A percentile compares a stretch with the other conserved stretches of the same genome.
Conservation (phyloP, 108 stramenopile genomes). For the Tribonema minus region DNA sequence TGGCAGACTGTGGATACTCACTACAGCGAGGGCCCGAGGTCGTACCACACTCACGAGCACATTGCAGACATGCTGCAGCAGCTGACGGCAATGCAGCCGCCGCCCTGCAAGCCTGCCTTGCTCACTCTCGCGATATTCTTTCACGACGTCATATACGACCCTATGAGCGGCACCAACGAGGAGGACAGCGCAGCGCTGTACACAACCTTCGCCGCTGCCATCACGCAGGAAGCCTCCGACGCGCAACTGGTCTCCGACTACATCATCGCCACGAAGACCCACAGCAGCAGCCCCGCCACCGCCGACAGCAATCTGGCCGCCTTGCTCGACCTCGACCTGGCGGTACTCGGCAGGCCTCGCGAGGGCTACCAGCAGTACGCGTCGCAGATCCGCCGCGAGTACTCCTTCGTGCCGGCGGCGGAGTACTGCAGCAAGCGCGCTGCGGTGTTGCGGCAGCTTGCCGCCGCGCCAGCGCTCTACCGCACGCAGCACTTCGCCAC, state of each 20-base stretch:
- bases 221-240: not conserved
- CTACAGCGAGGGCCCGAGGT: not conserved
- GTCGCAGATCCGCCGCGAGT: conserved; percentile 21
- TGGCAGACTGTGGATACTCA: no score
- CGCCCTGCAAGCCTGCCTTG: not conserved
- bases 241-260: conserved; percentile 1
- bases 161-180: conserved; percentile 22
- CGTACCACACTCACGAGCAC: conserved; percentile 23
- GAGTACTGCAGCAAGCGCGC: conserved; percentile 22
- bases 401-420: conserved; percentile 3
- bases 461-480: not conserved
- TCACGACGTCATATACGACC: conserved; percentile 28
- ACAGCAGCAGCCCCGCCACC: conserved; percentile 1
- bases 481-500: not conserved
- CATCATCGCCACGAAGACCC: conserved; percentile 35
- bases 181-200: conserved; percentile 28
- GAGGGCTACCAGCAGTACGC: conserved; percentile 11
- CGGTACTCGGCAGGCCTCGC: conserved; percentile 9
- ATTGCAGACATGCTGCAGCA: conserved; percentile 26
- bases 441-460: conserved; percentile 1
- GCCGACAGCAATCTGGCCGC: conserved; percentile 17
- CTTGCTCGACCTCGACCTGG: conserved; percentile 40
- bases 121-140: conserved; percentile 32
- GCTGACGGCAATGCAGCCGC: not conserved
- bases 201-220: not conserved